These are phyloP conservation scores for Zygnema circumcarinatum DNA, from an alignment of 139 green algal species.

Conservation along the genomic window DNA sequence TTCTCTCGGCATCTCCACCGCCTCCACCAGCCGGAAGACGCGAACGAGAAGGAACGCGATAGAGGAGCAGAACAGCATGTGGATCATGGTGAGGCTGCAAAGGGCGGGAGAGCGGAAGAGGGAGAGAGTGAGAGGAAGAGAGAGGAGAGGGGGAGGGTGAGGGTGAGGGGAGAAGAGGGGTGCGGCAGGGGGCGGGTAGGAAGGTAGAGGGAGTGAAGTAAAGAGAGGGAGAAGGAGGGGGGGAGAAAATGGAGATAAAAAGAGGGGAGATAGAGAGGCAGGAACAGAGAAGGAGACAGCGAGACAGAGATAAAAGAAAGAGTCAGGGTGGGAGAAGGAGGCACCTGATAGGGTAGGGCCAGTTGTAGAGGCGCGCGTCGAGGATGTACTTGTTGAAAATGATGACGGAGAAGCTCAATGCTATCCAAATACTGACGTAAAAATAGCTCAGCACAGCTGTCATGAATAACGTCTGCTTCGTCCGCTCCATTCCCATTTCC, in stretches of 20 bases:
- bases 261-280: too few species aligned
- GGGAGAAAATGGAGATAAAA: too few species aligned
- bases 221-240: not conserved
- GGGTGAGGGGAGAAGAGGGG: not conserved
- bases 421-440: conserved; percentile 36
- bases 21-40: conserved; percentile 41
- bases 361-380: conserved; percentile 62
- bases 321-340: not conserved
- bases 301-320: too few species aligned
- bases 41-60: conserved; percentile 35
- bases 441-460: conserved; percentile 25
- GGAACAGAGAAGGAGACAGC: too few species aligned
- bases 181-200: not conserved
- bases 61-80: too few species aligned
- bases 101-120: not conserved
- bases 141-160: too few species aligned
- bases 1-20: conserved; percentile 34
- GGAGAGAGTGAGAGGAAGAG: too few species aligned
- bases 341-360: conserved; percentile 70
- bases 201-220: not conserved
- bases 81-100: not conserved
- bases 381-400: conserved; percentile 61
- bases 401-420: conserved; percentile 45
- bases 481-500: too few species aligned
- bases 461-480: not conserved